Evolutionary conservation across 176 grass and related monocot genomes (phyloP).

Genomic region (Phragmites australis): DNA sequence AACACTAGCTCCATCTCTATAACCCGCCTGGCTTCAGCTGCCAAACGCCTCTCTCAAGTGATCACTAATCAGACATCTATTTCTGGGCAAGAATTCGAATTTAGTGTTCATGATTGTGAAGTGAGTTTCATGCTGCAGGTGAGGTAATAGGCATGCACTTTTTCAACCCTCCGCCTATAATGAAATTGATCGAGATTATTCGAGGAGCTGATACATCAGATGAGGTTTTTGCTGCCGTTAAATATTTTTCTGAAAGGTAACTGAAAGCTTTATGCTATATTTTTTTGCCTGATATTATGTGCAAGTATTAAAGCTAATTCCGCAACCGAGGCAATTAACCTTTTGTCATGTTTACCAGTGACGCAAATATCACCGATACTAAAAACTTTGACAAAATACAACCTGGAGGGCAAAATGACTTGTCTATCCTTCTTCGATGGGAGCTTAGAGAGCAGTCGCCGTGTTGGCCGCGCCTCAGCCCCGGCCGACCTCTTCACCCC

Average conservation of each 20-base stretch:
- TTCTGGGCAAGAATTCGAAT: background rate
- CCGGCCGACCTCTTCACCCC: too few relatives aligned
- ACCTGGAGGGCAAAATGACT: too few relatives aligned
- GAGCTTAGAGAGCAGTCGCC: too few relatives aligned
- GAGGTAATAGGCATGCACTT: conserved; percentile 98
- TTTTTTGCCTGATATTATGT: background rate
- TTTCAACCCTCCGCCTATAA: conserved; percentile 92
- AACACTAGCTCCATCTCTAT: conserved; percentile 95
- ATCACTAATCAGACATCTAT: background rate
- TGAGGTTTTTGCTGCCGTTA: conserved; percentile 61
- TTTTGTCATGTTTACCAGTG: too few relatives aligned
- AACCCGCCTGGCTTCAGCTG: conserved; percentile 78
- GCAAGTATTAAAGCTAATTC: background rate
- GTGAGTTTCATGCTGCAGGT: conserved; percentile 51
- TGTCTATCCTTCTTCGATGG: too few relatives aligned
- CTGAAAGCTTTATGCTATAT: background rate
- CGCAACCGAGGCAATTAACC: too few relatives aligned
- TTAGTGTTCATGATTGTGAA: background rate
- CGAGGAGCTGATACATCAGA: conserved; percentile 87
- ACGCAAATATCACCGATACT: too few relatives aligned
- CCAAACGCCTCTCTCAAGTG: conserved; percentile 77
- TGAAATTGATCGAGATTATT: conserved; percentile 96
- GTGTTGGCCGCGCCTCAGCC: too few relatives aligned
- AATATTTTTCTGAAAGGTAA: conserved; percentile 83
- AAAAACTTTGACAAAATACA: too few relatives aligned